These are phyloP conservation scores for Mycena latifolia DNA, from an alignment of 768 basidiomycete species.

Conservation along the genomic window DNA sequence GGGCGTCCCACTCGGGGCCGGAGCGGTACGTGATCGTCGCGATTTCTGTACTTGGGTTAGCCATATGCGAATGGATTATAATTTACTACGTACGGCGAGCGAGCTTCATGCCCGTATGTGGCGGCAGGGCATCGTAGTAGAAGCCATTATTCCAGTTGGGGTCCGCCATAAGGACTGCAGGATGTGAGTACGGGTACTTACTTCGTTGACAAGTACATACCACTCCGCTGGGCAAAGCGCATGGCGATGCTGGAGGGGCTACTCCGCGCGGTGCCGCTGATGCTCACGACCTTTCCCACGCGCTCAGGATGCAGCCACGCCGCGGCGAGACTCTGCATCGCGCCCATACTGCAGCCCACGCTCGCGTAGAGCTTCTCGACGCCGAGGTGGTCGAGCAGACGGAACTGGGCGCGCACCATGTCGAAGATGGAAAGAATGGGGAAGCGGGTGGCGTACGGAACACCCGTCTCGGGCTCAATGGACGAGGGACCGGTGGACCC, in stretches of 20 bases:
- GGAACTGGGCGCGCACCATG: constrained; percentile 96
- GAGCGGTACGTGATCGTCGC: constrained; percentile 99
- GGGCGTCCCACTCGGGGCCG: constrained; percentile 98
- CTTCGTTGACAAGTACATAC: constrained; percentile 57
- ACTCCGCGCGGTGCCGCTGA: constrained; percentile 94
- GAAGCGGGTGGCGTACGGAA: constrained; percentile 90
- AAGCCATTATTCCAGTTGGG: constrained; percentile 99
- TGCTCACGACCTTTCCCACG: constrained; percentile 91
- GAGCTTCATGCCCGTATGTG: constrained; percentile 98
- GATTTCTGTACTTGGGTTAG: constrained; percentile 72
- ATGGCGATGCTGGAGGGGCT: constrained; percentile 94
- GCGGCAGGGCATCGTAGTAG: constrained; percentile 95
- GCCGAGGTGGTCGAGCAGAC: constrained; percentile 84
- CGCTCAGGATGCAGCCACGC: constrained; percentile 92
- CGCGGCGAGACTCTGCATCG: constrained; percentile 97
- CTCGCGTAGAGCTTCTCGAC: constrained; percentile 91
- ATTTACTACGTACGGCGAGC: constrained; percentile 78
- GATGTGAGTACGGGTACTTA: constrained; percentile 6
- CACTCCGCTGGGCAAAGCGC: constrained; percentile 96
- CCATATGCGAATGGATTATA: not conserved
- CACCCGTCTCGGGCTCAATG: constrained; percentile 73
- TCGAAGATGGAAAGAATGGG: constrained; percentile 95
- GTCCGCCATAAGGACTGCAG: constrained; percentile 97
- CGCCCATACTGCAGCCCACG: constrained; percentile 97
- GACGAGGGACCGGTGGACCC: constrained; percentile 97